Conservation (phyloP, 2,329 filamentous ascomycete genomes). For the Diaporthe sp. region DNA sequence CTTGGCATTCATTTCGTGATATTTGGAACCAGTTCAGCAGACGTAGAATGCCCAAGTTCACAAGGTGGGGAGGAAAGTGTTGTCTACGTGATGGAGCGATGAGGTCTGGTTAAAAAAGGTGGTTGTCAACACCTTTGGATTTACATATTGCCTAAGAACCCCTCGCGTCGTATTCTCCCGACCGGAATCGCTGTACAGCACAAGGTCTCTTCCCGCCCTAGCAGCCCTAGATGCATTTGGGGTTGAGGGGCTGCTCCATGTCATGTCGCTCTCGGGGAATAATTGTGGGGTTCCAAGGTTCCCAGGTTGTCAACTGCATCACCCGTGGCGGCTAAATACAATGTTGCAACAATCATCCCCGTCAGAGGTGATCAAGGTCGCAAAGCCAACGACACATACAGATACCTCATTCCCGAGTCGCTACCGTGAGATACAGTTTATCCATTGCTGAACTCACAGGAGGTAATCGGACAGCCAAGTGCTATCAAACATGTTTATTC, state of each 20-base stretch:
- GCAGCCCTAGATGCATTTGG: slow-evolving; percentile 16
- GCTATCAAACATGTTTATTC: background rate
- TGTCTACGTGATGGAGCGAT: background rate
- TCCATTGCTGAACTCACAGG: background rate
- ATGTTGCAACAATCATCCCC: slow-evolving; percentile 12
- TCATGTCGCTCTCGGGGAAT: slow-evolving; percentile 9
- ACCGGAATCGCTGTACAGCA: slow-evolving; percentile 3
- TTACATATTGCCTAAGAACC: background rate
- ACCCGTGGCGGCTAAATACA: slow-evolving; percentile 30
- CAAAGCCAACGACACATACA: background rate
- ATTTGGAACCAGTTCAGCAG: background rate
- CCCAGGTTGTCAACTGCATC: background rate
- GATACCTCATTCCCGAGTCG: background rate
- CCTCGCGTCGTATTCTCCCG: slow-evolving; percentile 40
- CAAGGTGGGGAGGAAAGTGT: background rate
- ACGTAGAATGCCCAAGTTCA: background rate
- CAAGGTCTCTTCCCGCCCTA: background rate
- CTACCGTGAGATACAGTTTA: background rate
- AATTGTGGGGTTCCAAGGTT: slow-evolving; percentile 12
- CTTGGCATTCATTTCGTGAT: slow-evolving; percentile 38
- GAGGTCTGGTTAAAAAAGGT: slow-evolving; percentile 7
- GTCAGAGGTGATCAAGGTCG: background rate
- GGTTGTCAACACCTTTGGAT: background rate
- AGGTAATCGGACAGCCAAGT: background rate
- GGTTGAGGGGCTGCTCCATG: slow-evolving; percentile 25